phyloP scores from a whole-genome alignment of 2,329 filamentous ascomycete species.

The Zasmidium cellare region DNA sequence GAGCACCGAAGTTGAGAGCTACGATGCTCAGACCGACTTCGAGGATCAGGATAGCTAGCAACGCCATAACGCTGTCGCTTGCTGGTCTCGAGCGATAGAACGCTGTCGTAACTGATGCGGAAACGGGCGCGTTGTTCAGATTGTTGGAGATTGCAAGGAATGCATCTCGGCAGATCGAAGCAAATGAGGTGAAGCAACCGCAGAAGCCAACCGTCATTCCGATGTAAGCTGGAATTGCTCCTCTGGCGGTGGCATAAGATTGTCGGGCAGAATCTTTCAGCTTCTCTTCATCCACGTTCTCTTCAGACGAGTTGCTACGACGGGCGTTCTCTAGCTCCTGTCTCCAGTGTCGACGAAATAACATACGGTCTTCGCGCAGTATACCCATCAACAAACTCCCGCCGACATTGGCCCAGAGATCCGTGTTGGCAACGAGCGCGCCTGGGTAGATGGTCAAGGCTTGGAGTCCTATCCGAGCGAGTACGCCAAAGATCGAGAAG shows the following conservation, averaged over 20 bases:
- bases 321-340: conserved; percentile 38
- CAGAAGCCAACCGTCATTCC: conserved; percentile 82
- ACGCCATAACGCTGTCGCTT: conserved; percentile 78
- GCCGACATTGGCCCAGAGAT: conserved; percentile 80
- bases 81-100: conserved; percentile 55
- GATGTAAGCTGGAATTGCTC: conserved; percentile 76
- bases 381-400: conserved; percentile 82
- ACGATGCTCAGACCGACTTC: conserved; percentile 68
- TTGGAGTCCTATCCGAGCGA: conserved; percentile 75
- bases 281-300: conserved; percentile 54
- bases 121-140: conserved; percentile 49
- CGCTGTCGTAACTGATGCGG: conserved; percentile 17
- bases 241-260: conserved; percentile 51
- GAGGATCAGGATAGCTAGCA: conserved; percentile 68
- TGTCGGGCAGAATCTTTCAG: conserved; percentile 17
- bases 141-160: conserved; percentile 79
- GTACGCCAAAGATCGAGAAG: conserved; percentile 80
- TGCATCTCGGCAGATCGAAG: conserved; percentile 74
- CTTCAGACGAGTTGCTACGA: conserved; percentile 47
- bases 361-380: conserved; percentile 69
- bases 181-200: conserved; percentile 84
- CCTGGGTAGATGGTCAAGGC: conserved; percentile 74
- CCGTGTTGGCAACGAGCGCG: conserved; percentile 68
- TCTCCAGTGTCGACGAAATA: conserved; percentile 68
- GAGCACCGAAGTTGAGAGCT: conserved; percentile 71